A percentile compares a stretch with the other conserved stretches of the same genome.
Conservation (phyloP, 2,329 filamentous ascomycete genomes). For the Lecanicillium sp. region DNA sequence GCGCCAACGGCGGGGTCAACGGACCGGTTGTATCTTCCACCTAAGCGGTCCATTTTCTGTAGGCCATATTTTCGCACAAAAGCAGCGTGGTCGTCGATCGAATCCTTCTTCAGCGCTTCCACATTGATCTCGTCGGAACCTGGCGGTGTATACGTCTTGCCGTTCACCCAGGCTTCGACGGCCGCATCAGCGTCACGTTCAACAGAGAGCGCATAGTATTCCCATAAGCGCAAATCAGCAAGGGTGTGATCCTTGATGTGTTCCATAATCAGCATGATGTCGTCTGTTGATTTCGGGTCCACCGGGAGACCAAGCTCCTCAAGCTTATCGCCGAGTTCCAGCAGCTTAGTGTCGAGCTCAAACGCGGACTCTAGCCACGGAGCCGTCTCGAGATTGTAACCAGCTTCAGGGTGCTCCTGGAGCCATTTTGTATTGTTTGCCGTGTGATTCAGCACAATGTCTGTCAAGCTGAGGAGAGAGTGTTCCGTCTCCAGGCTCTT, state of each 20-base stretch:
- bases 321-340: constrained; percentile 74
- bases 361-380: constrained; percentile 65
- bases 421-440: constrained; percentile 94
- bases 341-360: constrained; percentile 50
- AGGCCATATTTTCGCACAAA: constrained; percentile 65
- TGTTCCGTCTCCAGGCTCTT: constrained; percentile 76
- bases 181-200: constrained; percentile 61
- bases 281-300: constrained; percentile 59
- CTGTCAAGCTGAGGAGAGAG: constrained; percentile 79
- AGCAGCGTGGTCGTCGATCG: constrained; percentile 43
- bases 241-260: constrained; percentile 76
- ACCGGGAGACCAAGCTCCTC: constrained; percentile 65
- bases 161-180: constrained; percentile 62
- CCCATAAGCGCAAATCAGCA: constrained; percentile 73
- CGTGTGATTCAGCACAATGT: constrained; percentile 97
- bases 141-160: constrained; percentile 44
- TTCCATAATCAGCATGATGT: constrained; percentile 75
- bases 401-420: constrained; percentile 85
- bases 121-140: constrained; percentile 25
- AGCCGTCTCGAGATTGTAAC: constrained; percentile 88
- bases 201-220: constrained; percentile 83
- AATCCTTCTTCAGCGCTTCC: constrained; percentile 37
- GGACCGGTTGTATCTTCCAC: constrained; percentile 66
- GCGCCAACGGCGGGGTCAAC: constrained; percentile 65
- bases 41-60: constrained; percentile 62